Percentiles rank a stretch among this genome's conserved stretches.
These are phyloP conservation scores for Colletotrichum melonis DNA, from an alignment of 2,329 filamentous ascomycete genomes.

Conservation along the genomic window DNA sequence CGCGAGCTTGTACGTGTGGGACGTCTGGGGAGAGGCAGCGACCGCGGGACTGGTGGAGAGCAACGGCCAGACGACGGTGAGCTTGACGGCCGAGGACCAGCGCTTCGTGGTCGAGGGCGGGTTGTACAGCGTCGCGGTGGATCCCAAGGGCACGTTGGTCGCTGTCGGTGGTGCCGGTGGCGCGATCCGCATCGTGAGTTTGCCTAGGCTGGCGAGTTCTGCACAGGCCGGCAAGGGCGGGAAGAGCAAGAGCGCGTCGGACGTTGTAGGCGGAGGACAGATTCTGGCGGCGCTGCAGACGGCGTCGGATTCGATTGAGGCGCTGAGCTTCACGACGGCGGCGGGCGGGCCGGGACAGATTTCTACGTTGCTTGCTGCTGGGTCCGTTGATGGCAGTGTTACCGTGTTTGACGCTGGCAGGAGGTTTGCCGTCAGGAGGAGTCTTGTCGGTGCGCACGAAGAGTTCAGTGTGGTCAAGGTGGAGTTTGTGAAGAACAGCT, in stretches of 20 bases:
- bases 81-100: conserved; percentile 83
- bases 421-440: conserved; percentile 85
- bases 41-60: conserved; percentile 62
- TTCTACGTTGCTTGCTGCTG: conserved; percentile 68
- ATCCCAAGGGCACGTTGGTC: conserved; percentile 81
- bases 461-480: conserved; percentile 93
- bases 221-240: conserved; percentile 39
- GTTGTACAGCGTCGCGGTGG: conserved; percentile 86
- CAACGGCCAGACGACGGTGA: conserved; percentile 75
- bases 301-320: conserved; percentile 82
- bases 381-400: conserved; percentile 81
- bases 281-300: conserved; percentile 88
- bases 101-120: conserved; percentile 93
- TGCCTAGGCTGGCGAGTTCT: conserved; percentile 70
- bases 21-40: conserved; percentile 84
- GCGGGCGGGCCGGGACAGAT: conserved; percentile 49
- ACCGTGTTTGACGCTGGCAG: conserved; percentile 88
- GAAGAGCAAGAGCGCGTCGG: conserved; percentile 46
- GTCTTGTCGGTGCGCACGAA: conserved; percentile 85
- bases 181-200: conserved; percentile 83
- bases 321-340: conserved; percentile 68
- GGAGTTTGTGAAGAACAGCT: conserved; percentile 78
- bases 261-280: conserved; percentile 57
- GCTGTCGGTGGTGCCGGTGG: conserved; percentile 91
- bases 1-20: conserved; percentile 89